Evolutionary conservation across 2,329 filamentous ascomycete species (phyloP).

Genomic region (Botryotinia calthae): DNA sequence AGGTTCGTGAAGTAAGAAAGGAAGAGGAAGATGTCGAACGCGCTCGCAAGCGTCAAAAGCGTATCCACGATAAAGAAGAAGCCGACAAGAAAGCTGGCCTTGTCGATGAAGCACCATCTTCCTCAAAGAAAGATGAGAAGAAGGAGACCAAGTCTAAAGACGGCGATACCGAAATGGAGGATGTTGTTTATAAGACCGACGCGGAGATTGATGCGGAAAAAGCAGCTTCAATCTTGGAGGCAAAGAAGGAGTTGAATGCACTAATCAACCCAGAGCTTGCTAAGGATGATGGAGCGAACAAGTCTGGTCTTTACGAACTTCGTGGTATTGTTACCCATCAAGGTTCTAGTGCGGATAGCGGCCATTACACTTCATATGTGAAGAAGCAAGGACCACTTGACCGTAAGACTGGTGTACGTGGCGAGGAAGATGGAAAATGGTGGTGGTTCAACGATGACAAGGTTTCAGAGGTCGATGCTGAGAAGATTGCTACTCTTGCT

Average conservation of each 20-base stretch:
- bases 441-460: conserved; percentile 99
- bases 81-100: conserved; percentile 50
- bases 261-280: conserved; percentile 73
- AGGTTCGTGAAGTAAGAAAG: conserved; percentile 91
- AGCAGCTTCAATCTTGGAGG: conserved; percentile 67
- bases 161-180: conserved; percentile 68
- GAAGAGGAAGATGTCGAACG: conserved; percentile 93
- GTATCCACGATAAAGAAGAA: conserved; percentile 48
- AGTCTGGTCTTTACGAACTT: conserved; percentile 92
- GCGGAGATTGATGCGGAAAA: conserved; percentile 88
- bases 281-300: conserved; percentile 80
- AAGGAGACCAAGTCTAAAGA: conserved; percentile 49
- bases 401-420: conserved; percentile 70
- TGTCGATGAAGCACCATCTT: conserved; percentile 43
- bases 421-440: conserved; percentile 89
- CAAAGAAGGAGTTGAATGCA: conserved; percentile 83
- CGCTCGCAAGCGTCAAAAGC: conserved; percentile 87
- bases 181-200: conserved; percentile 75
- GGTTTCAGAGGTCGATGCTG: conserved; percentile 84
- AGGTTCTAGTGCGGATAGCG: conserved; percentile 92
- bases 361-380: conserved; percentile 96
- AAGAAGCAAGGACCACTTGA: conserved; percentile 81
- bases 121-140: conserved; percentile 47
- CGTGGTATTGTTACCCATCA: conserved; percentile 94
- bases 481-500: conserved; percentile 86